Base-by-base conservation (phyloP, 2,329 filamentous ascomycete species). In the Penicillium sp. region DNA sequence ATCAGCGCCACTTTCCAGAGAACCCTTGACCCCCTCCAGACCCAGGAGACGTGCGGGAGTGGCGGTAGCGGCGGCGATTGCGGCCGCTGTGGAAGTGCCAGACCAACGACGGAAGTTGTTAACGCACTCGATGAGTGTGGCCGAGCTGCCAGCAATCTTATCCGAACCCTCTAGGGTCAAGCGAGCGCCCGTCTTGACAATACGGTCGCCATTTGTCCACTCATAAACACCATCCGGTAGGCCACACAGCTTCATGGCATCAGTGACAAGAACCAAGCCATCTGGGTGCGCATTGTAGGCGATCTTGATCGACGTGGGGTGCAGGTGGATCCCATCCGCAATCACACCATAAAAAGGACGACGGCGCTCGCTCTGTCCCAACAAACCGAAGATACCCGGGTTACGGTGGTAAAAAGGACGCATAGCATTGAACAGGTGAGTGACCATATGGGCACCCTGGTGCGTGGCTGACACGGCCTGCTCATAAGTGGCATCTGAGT, bases 371-470 rank as follows among this genome's bases (percentile, higher is more conserved):
- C 77, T 77, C 47, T 78, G 78, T 44, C 89, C 88, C 10, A 96
- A 71, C 0, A 94, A 80, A 18, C 90, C 90, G 61, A 94, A 94
- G 54, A 95, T 81, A 25, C 89, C 89, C 0, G 90, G 89, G 65
- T 95, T 89, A 42, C 90, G 84, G 72, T 96, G 88, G 64, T 93
- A 87, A 35, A 94, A 79, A 10, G 88, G 88, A 1, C 83, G 78
- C 89, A 95, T 95, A 17, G 89, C 89, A 63, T 95, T 95, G 78
- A 94, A 95, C 1, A 95, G 75, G 59, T 95, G 89, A 0, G 89
- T 95, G 51, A 95, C 86, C 87, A 94, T 94, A 33, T 79, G 86
- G 2, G 86, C 87, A 36, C 89, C 89, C 5, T 81, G 76, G n/a
- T 71, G 73, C 3, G 93, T 78, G 14, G 86, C 86, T 4, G 72